Base-by-base conservation (phyloP, 768 basidiomycete genomes). In the Phlegmacium glaucopus region DNA sequence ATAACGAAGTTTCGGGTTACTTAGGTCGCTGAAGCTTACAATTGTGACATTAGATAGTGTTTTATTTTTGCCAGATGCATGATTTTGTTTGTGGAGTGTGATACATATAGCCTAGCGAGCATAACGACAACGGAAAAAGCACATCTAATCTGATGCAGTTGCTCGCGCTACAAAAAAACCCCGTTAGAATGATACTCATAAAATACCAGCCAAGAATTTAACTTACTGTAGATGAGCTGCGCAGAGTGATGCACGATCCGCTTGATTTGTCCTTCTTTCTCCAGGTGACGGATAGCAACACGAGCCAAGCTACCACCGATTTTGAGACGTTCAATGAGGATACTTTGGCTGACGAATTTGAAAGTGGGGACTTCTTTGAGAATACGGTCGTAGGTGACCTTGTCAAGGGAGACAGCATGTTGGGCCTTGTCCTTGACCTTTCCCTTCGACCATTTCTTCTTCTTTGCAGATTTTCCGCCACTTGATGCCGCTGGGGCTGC, bases 371-470 rank as follows among this genome's bases (percentile, higher is more conserved):
- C 92, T 72, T 98, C 94, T 82, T 97, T 97, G 64, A 95, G 68
- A 78, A 96, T 93, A 63, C 90, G 89, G 75, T 94, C 91, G 72
- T 71, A 95, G 59, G 87, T 89, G 46, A 84, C 57, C 79, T 97
- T 95, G 80, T 98, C 95, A 63, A 95, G 85, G 58, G 85, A 77
- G 71, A 97, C 94, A 61, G 91, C 81, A 82, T 98, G 94, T 66
- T 90, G 85, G 63, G 95, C 92, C 86, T 98, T 99, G 78, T 99
- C 96, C 87, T 99, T 99, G 72, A 99, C 96, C 77, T 98, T 98
- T 69, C 96, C 96, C 82, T 98, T 98, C 61, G 92, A 96, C 94
- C 94, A 97, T 83, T 98, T 98, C 91, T 98, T 98, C 83, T 98
- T 98, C 83, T 97, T 97, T 54, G 90, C 91, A 64, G 87, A 74